Base-by-base conservation (phyloP, 345 rosid genomes). In the Clausena lansium region DNA sequence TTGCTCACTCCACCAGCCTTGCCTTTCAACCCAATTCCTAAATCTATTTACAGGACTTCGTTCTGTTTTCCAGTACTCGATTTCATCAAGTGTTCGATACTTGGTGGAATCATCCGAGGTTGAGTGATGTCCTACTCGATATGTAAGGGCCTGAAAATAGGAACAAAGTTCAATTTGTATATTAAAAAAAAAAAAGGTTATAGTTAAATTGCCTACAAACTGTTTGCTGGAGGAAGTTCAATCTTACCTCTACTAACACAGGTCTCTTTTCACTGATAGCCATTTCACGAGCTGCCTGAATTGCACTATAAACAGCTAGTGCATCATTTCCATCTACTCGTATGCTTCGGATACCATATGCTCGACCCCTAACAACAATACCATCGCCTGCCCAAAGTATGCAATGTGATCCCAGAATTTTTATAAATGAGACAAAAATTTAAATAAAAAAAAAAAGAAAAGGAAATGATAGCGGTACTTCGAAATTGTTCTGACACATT, bases 51-150 rank as follows among this genome's bases (percentile, higher is more conserved):
- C 93, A 4, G 98, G 97, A 83, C 89, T 84, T 71, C 94, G 84
- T 7, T 80, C 81, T 78, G 33, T 80, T 84, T 88, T 91, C 98
- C 96, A 93, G 86, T 89, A 79, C 17, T 93, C 82, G 22, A 93
- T 90, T 52, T 93, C 98, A 17, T 88, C 81, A 2, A 77, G 72
- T 1, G 87, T 79, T 10, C 96, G 83, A 76, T 93, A 91, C 80
- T 89, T 93, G 70, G 98, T 90, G 13, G 98, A 93, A 71, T 93
- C 98, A 72, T 93, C 98, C 2, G 98, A 93, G 15, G 98, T 91
- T 5, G 98, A 93, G 84, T 93, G 96, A 76, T 91, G 93, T 47
- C 96, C 93, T 55, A 91, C 91, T 79, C 98, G 85, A 71, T 93
- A 93, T 4, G 96, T 89, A 55, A 93, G 81, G 4, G 87, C 83